phyloP scores from a whole-genome alignment of 345 rosid genomes.

The Citrus australasica region DNA sequence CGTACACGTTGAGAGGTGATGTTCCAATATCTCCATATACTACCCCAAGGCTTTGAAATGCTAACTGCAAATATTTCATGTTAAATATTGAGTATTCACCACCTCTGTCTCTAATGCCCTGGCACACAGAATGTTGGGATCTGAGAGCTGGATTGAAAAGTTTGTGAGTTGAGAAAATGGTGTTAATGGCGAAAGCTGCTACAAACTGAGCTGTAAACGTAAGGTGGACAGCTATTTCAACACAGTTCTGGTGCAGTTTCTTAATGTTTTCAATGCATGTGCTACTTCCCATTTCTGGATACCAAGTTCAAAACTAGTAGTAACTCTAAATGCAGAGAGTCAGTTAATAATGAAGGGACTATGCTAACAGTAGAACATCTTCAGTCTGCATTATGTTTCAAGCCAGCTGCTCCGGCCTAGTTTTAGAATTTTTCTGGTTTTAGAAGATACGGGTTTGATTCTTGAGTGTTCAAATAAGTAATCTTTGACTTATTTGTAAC shows the following conservation, averaged over 20 bases:
- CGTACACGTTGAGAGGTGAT: slow-evolving; percentile 50
- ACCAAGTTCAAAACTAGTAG: background rate
- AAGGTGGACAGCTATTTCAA: background rate
- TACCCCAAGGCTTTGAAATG: slow-evolving; percentile 59
- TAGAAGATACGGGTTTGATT: background rate
- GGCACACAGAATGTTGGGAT: background rate
- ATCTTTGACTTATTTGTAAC: background rate
- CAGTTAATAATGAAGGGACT: background rate
- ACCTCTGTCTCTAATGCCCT: background rate
- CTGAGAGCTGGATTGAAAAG: too few species aligned
- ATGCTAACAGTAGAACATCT: background rate
- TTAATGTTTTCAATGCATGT: background rate
- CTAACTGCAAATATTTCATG: slow-evolving; percentile 36
- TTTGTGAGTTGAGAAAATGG: background rate
- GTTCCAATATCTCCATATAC: slow-evolving; percentile 63
- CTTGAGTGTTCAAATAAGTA: background rate
- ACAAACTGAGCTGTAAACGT: background rate
- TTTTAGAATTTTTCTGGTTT: background rate
- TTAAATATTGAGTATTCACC: too few species aligned
- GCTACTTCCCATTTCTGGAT: background rate
- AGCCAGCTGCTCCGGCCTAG: background rate
- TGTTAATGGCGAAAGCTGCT: background rate
- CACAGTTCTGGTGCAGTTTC: background rate
- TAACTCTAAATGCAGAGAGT: background rate
- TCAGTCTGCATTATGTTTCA: background rate